Conservation (phyloP, 306 rosid genomes). For the Pachyrhizus erosus region DNA sequence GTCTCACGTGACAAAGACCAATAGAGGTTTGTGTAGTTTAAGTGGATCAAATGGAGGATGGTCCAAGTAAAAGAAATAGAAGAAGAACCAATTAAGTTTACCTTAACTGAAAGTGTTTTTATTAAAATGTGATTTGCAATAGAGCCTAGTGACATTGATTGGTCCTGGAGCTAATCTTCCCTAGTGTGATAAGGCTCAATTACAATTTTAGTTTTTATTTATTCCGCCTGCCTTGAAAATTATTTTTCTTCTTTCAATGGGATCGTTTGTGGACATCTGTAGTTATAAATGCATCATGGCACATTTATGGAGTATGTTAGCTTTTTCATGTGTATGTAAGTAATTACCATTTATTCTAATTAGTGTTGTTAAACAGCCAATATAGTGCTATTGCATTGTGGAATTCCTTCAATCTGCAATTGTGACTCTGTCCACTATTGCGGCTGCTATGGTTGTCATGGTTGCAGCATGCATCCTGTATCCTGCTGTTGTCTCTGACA, state of each 20-base stretch:
- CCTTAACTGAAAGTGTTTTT: background rate
- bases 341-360: background rate
- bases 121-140: background rate
- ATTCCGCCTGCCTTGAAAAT: background rate
- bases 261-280: constrained; percentile 14
- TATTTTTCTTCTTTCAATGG: background rate
- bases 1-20: background rate
- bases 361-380: no score
- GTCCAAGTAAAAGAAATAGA: background rate
- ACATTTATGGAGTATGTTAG: constrained; percentile 1
- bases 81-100: background rate
- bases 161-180: background rate
- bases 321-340: background rate
- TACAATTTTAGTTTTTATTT: background rate
- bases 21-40: background rate
- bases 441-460: no score
- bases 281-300: background rate
- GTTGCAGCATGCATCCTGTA: no score
- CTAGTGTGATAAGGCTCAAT: background rate
- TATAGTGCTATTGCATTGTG: no score
- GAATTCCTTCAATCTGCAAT: no score
- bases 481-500: no score
- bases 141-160: background rate
- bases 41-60: constrained; percentile 4
- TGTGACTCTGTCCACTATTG: no score